Conservation (phyloP, 2,329 filamentous ascomycete genomes). For the Aspergillus novofumigatus region DNA sequence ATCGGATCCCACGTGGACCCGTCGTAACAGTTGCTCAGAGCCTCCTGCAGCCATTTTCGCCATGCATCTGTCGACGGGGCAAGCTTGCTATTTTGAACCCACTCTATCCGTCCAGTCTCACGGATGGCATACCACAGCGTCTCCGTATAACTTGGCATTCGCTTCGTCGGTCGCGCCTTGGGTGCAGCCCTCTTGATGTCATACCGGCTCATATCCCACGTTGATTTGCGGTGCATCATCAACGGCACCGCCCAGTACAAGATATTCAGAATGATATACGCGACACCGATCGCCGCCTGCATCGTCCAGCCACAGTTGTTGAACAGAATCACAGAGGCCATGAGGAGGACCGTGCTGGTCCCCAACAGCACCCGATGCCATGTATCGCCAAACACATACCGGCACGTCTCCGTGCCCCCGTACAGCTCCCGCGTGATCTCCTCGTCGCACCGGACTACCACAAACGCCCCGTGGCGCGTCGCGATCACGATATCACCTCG, state of each 20-base stretch:
- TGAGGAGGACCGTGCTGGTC: slow-evolving; percentile 56
- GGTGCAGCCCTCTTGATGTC: slow-evolving; percentile 40
- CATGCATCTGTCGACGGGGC: slow-evolving; percentile 44
- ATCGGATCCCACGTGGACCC: slow-evolving; percentile 15
- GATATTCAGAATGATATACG: slow-evolving; percentile 58
- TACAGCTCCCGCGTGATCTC: slow-evolving; percentile 61
- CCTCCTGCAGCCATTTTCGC: not conserved
- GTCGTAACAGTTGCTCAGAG: slow-evolving; percentile 16
- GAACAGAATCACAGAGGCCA: slow-evolving; percentile 58
- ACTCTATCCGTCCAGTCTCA: slow-evolving; percentile 50
- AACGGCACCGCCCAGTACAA: slow-evolving; percentile 56
- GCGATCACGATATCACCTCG: slow-evolving; percentile 58
- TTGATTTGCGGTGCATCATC: slow-evolving; percentile 44
- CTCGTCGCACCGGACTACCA: slow-evolving; percentile 56
- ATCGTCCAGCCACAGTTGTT: slow-evolving; percentile 60
- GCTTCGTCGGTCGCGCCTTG: slow-evolving; percentile 33
- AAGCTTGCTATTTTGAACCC: slow-evolving; percentile 51
- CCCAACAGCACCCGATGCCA: slow-evolving; percentile 54
- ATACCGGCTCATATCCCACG: slow-evolving; percentile 57
- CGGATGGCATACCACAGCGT: slow-evolving; percentile 58
- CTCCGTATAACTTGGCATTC: slow-evolving; percentile 48
- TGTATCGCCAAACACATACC: slow-evolving; percentile 49
- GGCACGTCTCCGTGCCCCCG: slow-evolving; percentile 57
- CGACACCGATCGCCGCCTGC: slow-evolving; percentile 55
- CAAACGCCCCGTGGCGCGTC: slow-evolving; percentile 57